phyloP scores from a whole-genome alignment of 805 yeast genomes.

The Candida quercuum region DNA sequence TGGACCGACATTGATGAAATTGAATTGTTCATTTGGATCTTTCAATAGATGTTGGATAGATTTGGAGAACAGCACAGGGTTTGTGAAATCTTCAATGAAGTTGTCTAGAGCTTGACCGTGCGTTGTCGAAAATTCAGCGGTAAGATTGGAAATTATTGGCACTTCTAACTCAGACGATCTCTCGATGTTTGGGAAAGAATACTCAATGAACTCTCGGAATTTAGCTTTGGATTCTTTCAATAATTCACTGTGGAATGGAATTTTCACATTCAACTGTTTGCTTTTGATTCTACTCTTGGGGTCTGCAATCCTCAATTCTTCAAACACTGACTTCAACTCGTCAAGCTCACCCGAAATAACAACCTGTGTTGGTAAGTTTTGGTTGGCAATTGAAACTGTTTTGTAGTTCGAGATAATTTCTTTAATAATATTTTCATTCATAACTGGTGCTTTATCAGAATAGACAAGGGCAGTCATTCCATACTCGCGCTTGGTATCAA shows the following conservation, averaged over 20 bases:
- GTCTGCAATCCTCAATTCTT: conserved; percentile 6
- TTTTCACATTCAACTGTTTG: conserved; percentile 29
- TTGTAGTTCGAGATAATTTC: conserved; percentile 2
- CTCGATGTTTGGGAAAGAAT: conserved; percentile 7
- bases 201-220: conserved; percentile 15
- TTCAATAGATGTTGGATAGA: conserved; percentile 25
- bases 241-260: conserved; percentile 41
- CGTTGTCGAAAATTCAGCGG: conserved; percentile 24
- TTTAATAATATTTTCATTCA: conserved; percentile 1
- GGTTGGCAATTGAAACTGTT: conserved; percentile 34
- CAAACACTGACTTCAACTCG: conserved; percentile 12
- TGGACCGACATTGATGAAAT: conserved; percentile 21
- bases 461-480: conserved; percentile 35
- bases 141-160: conserved; percentile 35
- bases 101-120: conserved; percentile 25
- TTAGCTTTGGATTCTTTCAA: conserved; percentile 28
- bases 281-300: conserved; percentile 21
- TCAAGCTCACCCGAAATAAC: conserved; percentile 34
- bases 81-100: conserved; percentile 34
- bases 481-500: conserved; percentile 17
- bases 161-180: conserved; percentile 13
- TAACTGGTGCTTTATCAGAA: conserved; percentile 15
- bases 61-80: conserved; percentile 39
- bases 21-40: not conserved
- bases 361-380: conserved; percentile 34